phyloP scores from a whole-genome alignment of 306 rosid species.

The Rosa lucieae region DNA sequence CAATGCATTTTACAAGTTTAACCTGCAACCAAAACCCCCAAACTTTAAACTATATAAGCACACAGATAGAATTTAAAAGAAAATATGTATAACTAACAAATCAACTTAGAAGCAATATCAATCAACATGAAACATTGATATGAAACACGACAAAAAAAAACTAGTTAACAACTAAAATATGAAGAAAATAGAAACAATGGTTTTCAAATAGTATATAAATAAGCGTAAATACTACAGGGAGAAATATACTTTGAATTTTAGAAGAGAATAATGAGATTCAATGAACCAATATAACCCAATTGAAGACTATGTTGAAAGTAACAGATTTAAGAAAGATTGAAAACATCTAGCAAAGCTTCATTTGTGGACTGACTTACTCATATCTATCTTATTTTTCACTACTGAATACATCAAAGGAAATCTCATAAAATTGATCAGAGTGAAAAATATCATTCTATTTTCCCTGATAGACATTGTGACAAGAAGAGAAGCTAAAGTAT shows the following conservation, averaged over 20 bases:
- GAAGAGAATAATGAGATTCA: not conserved
- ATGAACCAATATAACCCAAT: not conserved
- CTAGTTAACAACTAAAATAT: not conserved
- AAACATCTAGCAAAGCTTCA: not conserved
- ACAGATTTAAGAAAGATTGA: not conserved
- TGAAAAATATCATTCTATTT: not conserved
- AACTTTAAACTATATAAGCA: not conserved
- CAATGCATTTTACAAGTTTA: slow-evolving; percentile 87
- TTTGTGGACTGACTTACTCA: not conserved
- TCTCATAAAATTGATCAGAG: not conserved
- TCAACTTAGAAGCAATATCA: not conserved
- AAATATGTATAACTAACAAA: not conserved
- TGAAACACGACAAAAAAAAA: not conserved
- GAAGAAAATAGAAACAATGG: not conserved
- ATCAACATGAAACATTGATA: not conserved
- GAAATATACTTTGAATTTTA: not conserved
- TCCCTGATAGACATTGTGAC: not conserved
- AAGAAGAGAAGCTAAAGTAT: not conserved
- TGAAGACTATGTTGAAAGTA: not conserved
- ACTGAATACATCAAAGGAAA: not conserved
- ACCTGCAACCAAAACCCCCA: slow-evolving; percentile 57
- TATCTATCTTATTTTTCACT: not conserved
- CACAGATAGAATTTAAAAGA: not conserved
- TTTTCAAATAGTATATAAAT: not conserved
- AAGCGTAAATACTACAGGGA: not conserved